Evolutionary conservation across 2,329 filamentous ascomycete species (phyloP), one percentile per base, ranked within the genome.

Genomic region (Fusarium guadeloupense): DNA sequence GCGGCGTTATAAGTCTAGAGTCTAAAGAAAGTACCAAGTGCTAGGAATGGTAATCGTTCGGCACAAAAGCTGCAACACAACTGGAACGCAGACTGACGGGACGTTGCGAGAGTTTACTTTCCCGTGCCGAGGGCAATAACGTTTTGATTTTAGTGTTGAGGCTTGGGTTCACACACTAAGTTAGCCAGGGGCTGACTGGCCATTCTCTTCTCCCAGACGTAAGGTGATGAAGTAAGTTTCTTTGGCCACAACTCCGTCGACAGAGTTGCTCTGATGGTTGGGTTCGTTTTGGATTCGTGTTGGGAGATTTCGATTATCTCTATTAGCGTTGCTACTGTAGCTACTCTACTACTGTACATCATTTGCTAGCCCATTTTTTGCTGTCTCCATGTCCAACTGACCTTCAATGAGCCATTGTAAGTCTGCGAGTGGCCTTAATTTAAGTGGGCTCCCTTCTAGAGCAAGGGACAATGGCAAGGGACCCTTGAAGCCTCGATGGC

Each of bases 101-200:
- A 68, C 65, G 62, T 67, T 68, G 60, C 60, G 62, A 59, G 65
- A 54, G 54, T 59, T 52, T 33, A 45, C 46, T 54, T 23, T 61
- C 51, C 54, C 53, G 40, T 52, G 47, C 57, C 53, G 53, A 57
- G 38, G 42, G 34, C 30, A 46, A 59, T 25, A 59, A 57, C 55
- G 53, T 54, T 62, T 46, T 31, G 34, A 48, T 46, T 59, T 53
- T 63, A 60, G 59, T 60, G 59, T 33, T 34, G 38, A 54, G 60
- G 60, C 26, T 59, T 51, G 17, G 51, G 31, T 56, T 54, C 59
- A 60, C 48, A 41, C 48, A 39, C 39, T 33, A 33, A 12, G 54
- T 58, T 53, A 54, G 43, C 46, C 50, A 62, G 53, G 59, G 53
- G 43, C 33, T 47, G 12, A 19, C 42, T 39, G 21, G 57, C 43